Base-by-base conservation (phyloP, 2,329 filamentous ascomycete species). In the Myriosclerotinia duriaeana region DNA sequence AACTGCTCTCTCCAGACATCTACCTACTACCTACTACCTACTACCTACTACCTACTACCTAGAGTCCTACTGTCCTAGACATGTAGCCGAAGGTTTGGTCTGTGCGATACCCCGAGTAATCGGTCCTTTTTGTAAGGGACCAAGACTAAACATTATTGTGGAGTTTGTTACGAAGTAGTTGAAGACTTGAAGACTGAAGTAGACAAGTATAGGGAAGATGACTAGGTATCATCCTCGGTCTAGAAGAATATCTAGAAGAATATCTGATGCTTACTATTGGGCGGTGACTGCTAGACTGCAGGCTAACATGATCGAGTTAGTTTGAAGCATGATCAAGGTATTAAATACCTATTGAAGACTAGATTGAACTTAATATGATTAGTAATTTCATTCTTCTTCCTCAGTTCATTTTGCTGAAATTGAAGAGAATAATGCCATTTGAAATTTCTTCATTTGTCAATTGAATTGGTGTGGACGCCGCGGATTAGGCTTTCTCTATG, bases 41-140 rank as follows among this genome's bases (percentile, higher is more conserved):
- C n/a, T n/a, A n/a, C n/a, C n/a, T n/a, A n/a, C n/a, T n/a, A n/a
- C n/a, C n/a, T n/a, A n/a, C n/a, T n/a, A n/a, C n/a, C n/a, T n/a
- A n/a, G n/a, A n/a, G n/a, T n/a, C n/a, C n/a, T n/a, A n/a, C n/a
- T n/a, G n/a, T n/a, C n/a, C 26, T 26, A 30, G n/a, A 30, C 22
- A 30, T 17, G 22, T 30, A 54, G n/a, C 30, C 44, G 20, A 58
- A 30, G n/a, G 11, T 17, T 17, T 56, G 53, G 40, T 56, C 61
- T 36, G 61, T 64, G 52, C 52, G 7, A 30, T 60, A 38, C 53
- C 42, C 53, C 34, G 44, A 60, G 63, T 65, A 65, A 59, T 65
- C 63, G 63, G 63, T 60, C 63, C 63, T 56, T 65, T 60, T 52
- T 65, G 30, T 40, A 34, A 12, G 53, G 63, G 34, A 48, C 20